A percentile compares a stretch with the other conserved stretches of the same genome.
phyloP scores from a whole-genome alignment of 805 yeast species.

The Hyphopichia homilentoma region DNA sequence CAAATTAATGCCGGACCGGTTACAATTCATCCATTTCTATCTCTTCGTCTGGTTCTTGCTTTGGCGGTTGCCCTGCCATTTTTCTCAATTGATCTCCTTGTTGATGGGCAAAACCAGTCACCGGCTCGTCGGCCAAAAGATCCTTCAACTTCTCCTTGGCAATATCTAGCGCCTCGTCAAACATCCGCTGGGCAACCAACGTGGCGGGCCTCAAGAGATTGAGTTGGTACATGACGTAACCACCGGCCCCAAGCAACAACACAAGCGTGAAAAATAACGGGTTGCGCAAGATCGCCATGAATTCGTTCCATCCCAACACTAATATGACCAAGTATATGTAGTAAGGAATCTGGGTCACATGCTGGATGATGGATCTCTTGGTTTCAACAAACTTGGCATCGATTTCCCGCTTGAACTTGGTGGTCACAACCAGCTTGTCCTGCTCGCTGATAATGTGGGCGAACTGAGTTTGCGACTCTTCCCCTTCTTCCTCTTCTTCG shows the following conservation, averaged over 20 bases:
- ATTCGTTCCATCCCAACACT: constrained; percentile 93
- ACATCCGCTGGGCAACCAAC: constrained; percentile 52
- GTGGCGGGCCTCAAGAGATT: constrained; percentile 76
- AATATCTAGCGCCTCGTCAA: constrained; percentile 53
- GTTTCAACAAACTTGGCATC: constrained; percentile 84
- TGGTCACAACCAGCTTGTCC: constrained; percentile 54
- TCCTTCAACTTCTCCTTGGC: constrained; percentile 60
- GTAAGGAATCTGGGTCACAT: constrained; percentile 75
- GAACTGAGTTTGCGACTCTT: constrained; percentile 32
- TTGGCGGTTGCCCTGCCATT: constrained; percentile 6
- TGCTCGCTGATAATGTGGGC: constrained; percentile 53
- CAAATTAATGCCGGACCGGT: too few relatives aligned
- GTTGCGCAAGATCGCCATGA: constrained; percentile 80
- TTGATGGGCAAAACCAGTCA: constrained; percentile 19
- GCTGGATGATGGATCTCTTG: constrained; percentile 77
- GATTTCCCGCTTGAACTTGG: constrained; percentile 66
- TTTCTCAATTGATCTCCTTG: constrained; percentile 13
- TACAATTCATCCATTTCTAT: constrained; percentile 5
- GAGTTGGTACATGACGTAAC: constrained; percentile 64
- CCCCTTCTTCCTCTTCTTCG: constrained; percentile 21
- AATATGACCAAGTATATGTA: constrained; percentile 72
- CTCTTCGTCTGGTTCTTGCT: constrained; percentile 1
- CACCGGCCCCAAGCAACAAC: constrained; percentile 54
- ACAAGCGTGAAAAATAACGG: constrained; percentile 73
- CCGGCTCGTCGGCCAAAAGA: constrained; percentile 49